Conservation (phyloP, 2,329 filamentous ascomycete genomes). For the Neodidymelliopsis sp. region DNA sequence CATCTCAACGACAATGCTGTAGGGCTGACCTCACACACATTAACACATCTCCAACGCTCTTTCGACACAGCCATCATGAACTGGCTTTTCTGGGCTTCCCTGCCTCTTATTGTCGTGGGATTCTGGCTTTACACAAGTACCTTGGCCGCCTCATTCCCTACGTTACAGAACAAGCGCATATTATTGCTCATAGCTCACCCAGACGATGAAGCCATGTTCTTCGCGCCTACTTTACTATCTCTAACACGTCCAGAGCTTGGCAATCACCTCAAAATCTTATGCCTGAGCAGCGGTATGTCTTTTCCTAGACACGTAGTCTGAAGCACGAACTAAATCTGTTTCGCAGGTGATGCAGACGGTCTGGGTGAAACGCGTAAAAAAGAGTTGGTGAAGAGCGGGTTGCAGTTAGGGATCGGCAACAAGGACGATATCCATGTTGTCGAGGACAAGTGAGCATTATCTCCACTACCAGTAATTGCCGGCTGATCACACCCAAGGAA, state of each 20-base stretch:
- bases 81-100: slow-evolving; percentile 48
- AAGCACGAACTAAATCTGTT: not conserved
- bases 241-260: slow-evolving; percentile 79
- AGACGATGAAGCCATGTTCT: slow-evolving; percentile 99
- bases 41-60: not conserved
- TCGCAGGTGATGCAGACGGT: slow-evolving; percentile 80
- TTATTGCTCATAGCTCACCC: slow-evolving; percentile 95
- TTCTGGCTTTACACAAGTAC: slow-evolving; percentile 59
- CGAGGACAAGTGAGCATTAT: slow-evolving; percentile 68
- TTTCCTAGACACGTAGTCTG: not conserved
- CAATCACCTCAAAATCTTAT: slow-evolving; percentile 94
- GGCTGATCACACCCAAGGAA: slow-evolving; percentile 52
- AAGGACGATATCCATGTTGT: slow-evolving; percentile 86
- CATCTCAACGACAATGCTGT: not conserved
- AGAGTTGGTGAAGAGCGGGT: slow-evolving; percentile 82
- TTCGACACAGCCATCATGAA: slow-evolving; percentile 47
- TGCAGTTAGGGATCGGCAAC: slow-evolving; percentile 75
- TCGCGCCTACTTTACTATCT: slow-evolving; percentile 86
- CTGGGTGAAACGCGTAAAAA: slow-evolving; percentile 82
- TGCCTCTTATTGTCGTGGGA: slow-evolving; percentile 53
- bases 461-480: not conserved
- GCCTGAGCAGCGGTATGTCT: slow-evolving; percentile 78
- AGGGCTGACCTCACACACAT: no score
- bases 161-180: slow-evolving; percentile 81
- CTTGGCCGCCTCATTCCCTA: slow-evolving; percentile 64